These are phyloP conservation scores for Daldinia vernicosa DNA, from an alignment of 495 filamentous ascomycete genomes.

Conservation along the genomic window DNA sequence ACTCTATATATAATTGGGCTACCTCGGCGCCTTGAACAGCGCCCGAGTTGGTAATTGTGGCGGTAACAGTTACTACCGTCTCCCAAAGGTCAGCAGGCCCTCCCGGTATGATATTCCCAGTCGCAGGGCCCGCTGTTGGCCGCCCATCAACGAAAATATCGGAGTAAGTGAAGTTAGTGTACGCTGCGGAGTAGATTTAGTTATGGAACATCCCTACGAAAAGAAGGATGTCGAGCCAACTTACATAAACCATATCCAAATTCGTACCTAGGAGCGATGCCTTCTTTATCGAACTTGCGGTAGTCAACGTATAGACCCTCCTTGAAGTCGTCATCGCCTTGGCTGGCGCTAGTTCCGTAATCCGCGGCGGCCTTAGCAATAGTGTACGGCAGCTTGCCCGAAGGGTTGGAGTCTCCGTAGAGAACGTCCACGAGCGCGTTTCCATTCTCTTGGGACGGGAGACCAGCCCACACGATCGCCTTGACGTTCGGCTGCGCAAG, in stretches of 20 bases:
- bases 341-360: slow-evolving; percentile 73
- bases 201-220: neutral
- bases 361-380: slow-evolving; percentile 80
- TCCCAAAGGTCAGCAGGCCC: slow-evolving; percentile 74
- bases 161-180: slow-evolving; percentile 67
- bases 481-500: slow-evolving; percentile 78
- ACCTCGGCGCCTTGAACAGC: slow-evolving; percentile 74
- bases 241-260: slow-evolving; percentile 71
- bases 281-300: slow-evolving; percentile 78
- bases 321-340: slow-evolving; percentile 69
- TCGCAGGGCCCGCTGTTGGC: slow-evolving; percentile 57
- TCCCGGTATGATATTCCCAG: slow-evolving; percentile 70
- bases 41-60: slow-evolving; percentile 75
- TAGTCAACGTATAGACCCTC: slow-evolving; percentile 88
- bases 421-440: slow-evolving; percentile 86
- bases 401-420: slow-evolving; percentile 83
- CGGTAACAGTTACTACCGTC: slow-evolving; percentile 63
- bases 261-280: slow-evolving; percentile 67
- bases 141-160: slow-evolving; percentile 55
- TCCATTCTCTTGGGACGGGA: slow-evolving; percentile 92
- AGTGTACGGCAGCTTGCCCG: slow-evolving; percentile 89
- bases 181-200: slow-evolving; percentile 49
- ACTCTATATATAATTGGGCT: slow-evolving; percentile 68
- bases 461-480: slow-evolving; percentile 85
- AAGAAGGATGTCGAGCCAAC: slow-evolving; percentile 37